Evolutionary conservation across 176 grass and related monocot species (phyloP), one percentile per base, ranked within the genome.

Genomic region (Ampelocalamus luodianensis): DNA sequence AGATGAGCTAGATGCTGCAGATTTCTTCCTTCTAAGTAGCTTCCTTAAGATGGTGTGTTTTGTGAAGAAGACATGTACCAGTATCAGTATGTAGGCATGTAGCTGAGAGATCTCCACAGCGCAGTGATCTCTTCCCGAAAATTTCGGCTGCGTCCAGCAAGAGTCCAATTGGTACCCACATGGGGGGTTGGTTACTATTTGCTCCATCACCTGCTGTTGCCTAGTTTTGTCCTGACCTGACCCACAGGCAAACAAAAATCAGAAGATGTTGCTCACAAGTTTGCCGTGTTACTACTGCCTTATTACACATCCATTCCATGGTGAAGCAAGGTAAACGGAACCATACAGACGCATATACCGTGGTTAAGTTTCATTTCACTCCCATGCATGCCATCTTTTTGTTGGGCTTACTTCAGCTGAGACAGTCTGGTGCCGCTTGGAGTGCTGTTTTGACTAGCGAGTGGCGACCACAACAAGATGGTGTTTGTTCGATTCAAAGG

Each of bases 91-190:
- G 7, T 53, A 4, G 29, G 0, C 1, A 0, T 43, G n/a, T 39
- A 65, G 51, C 32, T 20, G 74, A 72, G 74, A 72, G 48, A 54
- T 39, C 69, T 83, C 75, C 59, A 71, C 39, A 34, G 32, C 62
- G 71, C n/a, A 15, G 71, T 63, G 74, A 82, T 91, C 79, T 82
- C 65, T 16, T 56, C 76, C 88, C 90, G 87, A 56, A 86, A 93
- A 82, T 78, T 79, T 83, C 82, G 90, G 87, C 18, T 43, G 82
- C 90, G 78, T 85, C 79, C 55, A 79, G 81, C 77, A 88, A 85
- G 75, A 83, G 72, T 85, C 88, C 86, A 89, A 78, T 79, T 72
- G 84, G 61, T 67, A 61, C 78, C 59, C 92, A 97, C 88, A 94
- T 93, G 95, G 90, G 80, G 64, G 8, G 36, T 54, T 39, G 45